Base-by-base conservation (phyloP, 371 early-diverging fungal species). In the Syncephalastrum sp. region DNA sequence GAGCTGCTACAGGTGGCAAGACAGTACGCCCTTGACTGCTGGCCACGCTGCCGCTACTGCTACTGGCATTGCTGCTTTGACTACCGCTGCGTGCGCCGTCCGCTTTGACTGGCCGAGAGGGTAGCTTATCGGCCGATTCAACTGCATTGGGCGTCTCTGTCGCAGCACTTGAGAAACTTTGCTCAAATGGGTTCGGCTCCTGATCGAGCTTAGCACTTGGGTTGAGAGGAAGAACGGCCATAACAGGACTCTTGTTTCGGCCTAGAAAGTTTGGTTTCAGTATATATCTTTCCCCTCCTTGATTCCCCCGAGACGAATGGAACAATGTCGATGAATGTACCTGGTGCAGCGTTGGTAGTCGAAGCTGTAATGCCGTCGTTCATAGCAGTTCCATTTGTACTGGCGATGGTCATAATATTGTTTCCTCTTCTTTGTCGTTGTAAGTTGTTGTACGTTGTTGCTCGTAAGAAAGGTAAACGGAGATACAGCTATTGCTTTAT, bases 161-260 rank as follows among this genome's bases (percentile, higher is more conserved):
- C 49, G 56, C 61, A 54, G 19, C 65, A 42, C 80, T 71, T 5
- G 89, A 85, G 63, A 93, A 93, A 58, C 89, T 90, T 59, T 89
- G 84, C 61, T 91, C 93, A 61, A 93, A 93, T 25, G 91, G 92
- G 73, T 93, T 93, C 24, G 90, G 91, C 55, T 93, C 93, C 60
- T 83, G 76, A 67, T 89, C 86, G 50, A 91, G 79, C 60, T 91
- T 91, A 17, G 82, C 61, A 47, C 69, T 69, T 13, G 77, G 64
- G 55, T 71, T 69, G 6, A 75, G 54, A 19, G 71, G 74, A 7
- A 73, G 48, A 17, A 67, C 71, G 16, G 73, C 77, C 71, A 76
- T 69, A 8, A 71, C 66, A 16, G 73, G 64, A 47, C 62, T 62
- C 42, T 63, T 60, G 38, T 33, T 10, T 33, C 38, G 38, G 38